Evolutionary conservation across 305 asterid species (phyloP).

Genomic region (Petunia hybrid): DNA sequence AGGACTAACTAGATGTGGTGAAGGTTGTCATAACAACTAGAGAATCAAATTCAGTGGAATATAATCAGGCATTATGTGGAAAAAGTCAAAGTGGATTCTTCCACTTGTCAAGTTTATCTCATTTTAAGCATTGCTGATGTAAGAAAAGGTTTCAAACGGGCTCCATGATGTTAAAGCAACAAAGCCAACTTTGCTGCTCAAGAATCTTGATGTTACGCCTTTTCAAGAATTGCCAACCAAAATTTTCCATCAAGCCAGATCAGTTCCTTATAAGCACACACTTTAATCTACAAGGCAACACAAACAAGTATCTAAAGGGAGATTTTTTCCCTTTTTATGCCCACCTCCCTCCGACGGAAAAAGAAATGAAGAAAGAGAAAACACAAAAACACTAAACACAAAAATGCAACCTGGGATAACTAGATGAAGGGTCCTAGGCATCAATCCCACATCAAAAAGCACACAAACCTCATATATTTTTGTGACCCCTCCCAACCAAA

Average conservation of each 20-base stretch:
- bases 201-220: background rate
- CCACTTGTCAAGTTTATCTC: slow-evolving; percentile 33
- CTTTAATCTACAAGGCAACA: background rate
- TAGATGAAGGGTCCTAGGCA: background rate
- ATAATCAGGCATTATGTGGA: background rate
- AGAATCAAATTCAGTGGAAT: slow-evolving; percentile 28
- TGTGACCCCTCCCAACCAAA: background rate
- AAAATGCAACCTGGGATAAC: background rate
- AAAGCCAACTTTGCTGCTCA: background rate
- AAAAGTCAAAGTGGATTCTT: slow-evolving; percentile 22
- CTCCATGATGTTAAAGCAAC: slow-evolving; percentile 37
- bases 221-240: slow-evolving; percentile 25
- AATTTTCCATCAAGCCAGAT: background rate
- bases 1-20: background rate
- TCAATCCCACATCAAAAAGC: background rate
- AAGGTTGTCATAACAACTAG: background rate
- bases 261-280: slow-evolving; percentile 8
- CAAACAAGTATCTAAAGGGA: background rate
- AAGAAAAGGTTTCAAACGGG: slow-evolving; percentile 30
- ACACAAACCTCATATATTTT: background rate
- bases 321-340: background rate
- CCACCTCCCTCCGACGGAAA: background rate
- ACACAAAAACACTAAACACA: background rate
- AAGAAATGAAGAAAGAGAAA: background rate
- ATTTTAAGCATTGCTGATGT: slow-evolving; percentile 35